phyloP scores from a whole-genome alignment of 345 rosid species.

The Populus tremula region DNA sequence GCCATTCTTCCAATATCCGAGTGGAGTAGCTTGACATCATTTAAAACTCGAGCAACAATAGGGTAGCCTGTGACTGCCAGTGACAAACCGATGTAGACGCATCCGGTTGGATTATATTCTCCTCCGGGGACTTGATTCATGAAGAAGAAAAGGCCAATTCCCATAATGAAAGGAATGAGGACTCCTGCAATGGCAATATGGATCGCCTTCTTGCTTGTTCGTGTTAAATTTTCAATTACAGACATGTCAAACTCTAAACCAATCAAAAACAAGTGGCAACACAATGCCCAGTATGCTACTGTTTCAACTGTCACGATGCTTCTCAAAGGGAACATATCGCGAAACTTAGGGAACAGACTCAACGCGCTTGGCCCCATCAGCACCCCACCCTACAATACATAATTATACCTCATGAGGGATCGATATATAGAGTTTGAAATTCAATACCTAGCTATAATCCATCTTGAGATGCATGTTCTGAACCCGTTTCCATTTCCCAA shows the following conservation, averaged over 20 bases:
- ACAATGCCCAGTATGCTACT: constrained; percentile 43
- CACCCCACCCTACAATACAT: constrained; percentile 44
- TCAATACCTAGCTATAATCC: too few species aligned
- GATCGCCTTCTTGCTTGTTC: constrained; percentile 24
- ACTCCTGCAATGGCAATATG: constrained; percentile 39
- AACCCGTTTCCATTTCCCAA: too few species aligned
- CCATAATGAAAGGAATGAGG: constrained; percentile 32
- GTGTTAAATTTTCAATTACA: constrained; percentile 21
- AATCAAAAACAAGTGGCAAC: constrained; percentile 52
- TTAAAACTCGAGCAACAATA: constrained; percentile 20
- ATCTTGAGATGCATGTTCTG: too few species aligned
- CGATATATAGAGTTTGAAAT: too few species aligned
- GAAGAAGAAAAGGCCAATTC: constrained; percentile 33
- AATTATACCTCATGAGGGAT: too few species aligned
- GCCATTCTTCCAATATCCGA: constrained; percentile 31
- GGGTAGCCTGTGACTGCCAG: constrained; percentile 28
- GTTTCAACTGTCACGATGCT: constrained; percentile 43
- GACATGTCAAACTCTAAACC: constrained; percentile 61
- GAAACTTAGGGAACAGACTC: not conserved
- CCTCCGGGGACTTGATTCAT: not conserved
- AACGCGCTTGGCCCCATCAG: constrained; percentile 41
- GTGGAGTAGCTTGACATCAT: constrained; percentile 28
- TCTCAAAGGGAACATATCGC: constrained; percentile 23
- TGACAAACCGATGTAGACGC: constrained; percentile 15
- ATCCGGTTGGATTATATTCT: not conserved